These are phyloP conservation scores for Chlamydomonas eustigma DNA, from an alignment of 139 green algal genomes.

Conservation along the genomic window DNA sequence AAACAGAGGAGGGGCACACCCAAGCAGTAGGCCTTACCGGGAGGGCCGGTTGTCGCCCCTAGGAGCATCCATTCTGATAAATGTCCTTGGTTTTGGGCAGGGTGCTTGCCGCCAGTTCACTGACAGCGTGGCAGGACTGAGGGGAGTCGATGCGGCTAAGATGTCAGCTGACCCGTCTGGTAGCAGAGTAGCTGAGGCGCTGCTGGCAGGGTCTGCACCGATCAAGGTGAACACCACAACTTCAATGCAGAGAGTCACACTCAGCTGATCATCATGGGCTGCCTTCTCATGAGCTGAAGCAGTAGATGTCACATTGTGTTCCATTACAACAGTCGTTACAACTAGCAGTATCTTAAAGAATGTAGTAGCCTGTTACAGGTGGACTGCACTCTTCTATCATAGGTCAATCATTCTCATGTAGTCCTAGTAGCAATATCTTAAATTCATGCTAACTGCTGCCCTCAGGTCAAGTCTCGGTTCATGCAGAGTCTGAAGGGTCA, in stretches of 20 bases:
- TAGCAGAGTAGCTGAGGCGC: slow-evolving; percentile 61
- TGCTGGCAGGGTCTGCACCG: slow-evolving; percentile 41
- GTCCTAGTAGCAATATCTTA: neutral
- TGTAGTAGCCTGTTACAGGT: too few species aligned
- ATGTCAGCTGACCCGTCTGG: slow-evolving; percentile 50
- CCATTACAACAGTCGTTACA: too few species aligned
- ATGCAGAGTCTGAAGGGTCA: neutral
- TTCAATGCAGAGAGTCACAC: too few species aligned
- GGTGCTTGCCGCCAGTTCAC: slow-evolving; percentile 30
- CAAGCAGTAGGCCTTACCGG: too few species aligned
- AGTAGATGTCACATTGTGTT: too few species aligned
- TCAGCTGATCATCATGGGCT: too few species aligned
- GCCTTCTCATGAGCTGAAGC: too few species aligned
- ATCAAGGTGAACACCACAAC: too few species aligned
- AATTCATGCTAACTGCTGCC: neutral
- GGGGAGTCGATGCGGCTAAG: slow-evolving; percentile 12
- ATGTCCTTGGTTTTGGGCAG: slow-evolving; percentile 30
- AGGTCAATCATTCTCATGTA: too few species aligned
- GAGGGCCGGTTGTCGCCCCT: slow-evolving; percentile 46
- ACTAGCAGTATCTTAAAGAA: too few species aligned
- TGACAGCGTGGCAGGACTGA: slow-evolving; percentile 31
- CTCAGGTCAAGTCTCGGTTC: slow-evolving; percentile 8
- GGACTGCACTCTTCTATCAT: too few species aligned
- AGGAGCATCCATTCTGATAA: slow-evolving; percentile 51
- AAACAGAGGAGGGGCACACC: too few species aligned